These are phyloP conservation scores for Verticillium albo-atrum DNA, from an alignment of 2,329 filamentous ascomycete species.

Conservation along the genomic window DNA sequence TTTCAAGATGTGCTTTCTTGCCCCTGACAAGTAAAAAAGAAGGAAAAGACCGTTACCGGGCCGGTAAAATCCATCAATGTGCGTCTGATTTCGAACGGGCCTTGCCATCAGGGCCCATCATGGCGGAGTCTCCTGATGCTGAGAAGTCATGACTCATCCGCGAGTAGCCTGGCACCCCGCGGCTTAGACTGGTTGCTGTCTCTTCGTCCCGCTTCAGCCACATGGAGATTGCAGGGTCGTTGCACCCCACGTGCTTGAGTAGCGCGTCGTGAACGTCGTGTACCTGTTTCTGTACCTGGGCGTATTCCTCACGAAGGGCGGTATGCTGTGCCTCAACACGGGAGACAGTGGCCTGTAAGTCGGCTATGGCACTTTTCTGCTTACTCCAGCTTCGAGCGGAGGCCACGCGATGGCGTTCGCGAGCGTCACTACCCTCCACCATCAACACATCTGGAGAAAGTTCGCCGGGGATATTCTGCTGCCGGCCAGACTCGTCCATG, in stretches of 20 bases:
- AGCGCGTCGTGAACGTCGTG: conserved; percentile 2
- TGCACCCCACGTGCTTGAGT: conserved; percentile 6
- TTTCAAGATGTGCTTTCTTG: no score
- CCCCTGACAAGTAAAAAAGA: no score
- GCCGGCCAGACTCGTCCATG: not conserved
- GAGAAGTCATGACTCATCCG: not conserved
- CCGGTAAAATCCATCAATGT: no score
- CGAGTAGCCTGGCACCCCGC: not conserved
- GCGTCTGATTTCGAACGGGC: not conserved
- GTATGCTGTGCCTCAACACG: conserved; percentile 1
- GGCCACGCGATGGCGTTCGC: conserved; percentile 4
- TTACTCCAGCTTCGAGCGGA: conserved; percentile 8
- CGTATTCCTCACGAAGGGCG: not conserved
- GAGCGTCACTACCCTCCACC: not conserved
- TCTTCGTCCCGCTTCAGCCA: conserved; percentile 1
- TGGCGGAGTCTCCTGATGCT: not conserved
- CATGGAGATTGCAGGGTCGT: conserved; percentile 3
- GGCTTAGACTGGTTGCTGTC: not conserved
- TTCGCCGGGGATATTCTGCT: not conserved
- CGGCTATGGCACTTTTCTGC: conserved; percentile 2
- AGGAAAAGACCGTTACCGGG: no score
- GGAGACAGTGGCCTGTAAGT: not conserved
- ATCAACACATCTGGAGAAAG: not conserved
- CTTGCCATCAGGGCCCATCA: not conserved
- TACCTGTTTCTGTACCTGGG: conserved; percentile 1